A percentile compares a stretch with the other conserved stretches of the same genome.
These are phyloP conservation scores for Pholiota conissans DNA, from an alignment of 768 basidiomycete genomes.

Conservation along the genomic window DNA sequence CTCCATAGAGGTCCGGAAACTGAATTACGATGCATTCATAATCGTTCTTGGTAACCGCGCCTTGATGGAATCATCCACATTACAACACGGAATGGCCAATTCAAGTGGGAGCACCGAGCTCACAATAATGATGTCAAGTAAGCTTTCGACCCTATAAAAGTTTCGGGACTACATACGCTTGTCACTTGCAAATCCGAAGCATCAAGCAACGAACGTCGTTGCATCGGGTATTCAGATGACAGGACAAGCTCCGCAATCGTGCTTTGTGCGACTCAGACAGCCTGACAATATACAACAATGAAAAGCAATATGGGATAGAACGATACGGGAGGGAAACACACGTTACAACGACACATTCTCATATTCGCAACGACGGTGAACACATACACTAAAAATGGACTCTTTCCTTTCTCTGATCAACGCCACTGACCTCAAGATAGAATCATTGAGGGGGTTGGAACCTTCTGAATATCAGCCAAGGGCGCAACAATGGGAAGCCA, in stretches of 20 bases:
- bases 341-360: conserved; percentile 8
- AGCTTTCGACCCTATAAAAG: conserved; percentile 9
- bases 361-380: conserved; percentile 6
- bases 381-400: conserved; percentile 10
- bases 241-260: neutral
- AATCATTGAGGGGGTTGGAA: conserved; percentile 50
- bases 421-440: conserved; percentile 4
- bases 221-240: neutral
- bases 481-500: conserved; percentile 3
- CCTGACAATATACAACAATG: conserved; percentile 4
- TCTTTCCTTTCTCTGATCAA: conserved; percentile 1
- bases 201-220: neutral
- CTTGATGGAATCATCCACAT: conserved; percentile 9
- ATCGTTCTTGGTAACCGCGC: conserved; percentile 5
- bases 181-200: neutral
- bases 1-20: conserved; percentile 8
- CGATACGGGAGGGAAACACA: conserved; percentile 2
- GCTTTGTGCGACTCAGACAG: neutral
- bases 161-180: neutral
- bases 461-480: conserved; percentile 18
- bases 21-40: conserved; percentile 3
- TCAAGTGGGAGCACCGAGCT: conserved; percentile 1
- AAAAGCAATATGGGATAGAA: neutral
- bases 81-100: neutral
- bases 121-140: conserved; percentile 13